Base-by-base conservation (phyloP, 495 filamentous ascomycete species). In the Xylaria acuta region DNA sequence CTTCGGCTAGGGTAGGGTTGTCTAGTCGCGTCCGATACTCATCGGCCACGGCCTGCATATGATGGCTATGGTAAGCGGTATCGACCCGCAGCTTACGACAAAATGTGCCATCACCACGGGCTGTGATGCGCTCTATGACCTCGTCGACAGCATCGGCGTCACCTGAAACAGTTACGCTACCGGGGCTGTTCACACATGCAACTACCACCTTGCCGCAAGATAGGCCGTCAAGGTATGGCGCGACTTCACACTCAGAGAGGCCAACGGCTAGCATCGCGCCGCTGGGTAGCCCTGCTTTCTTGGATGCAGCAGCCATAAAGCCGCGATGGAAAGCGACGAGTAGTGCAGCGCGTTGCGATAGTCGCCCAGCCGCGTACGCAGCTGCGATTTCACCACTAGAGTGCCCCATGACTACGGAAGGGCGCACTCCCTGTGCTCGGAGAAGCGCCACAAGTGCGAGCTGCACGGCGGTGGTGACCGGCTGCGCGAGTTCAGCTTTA, bases 371-470 rank as follows among this genome's bases (percentile, higher is more conserved):
- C 3, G 75, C 77, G 64, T 82, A 78, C 30, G 82, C 82, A 0
- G 82, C 82, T 1, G 78, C 82, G 74, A 91, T 91, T 74, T 91
- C 89, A 2, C 89, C 89, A 72, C 85, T 88, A 0, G 89, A 91
- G 72, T 92, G 89, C 3, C 90, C 88, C 2, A 89, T 80, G 0
- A 89, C 87, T 32, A 81, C 82, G 27, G 67, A 56, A 1, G 87
- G 86, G 6, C 62, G 51, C 8, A 91, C 78, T 27, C 81, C 82
- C 78, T 85, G 87, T 30, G 75, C 78, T 12, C 67, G 65, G 2
- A 91, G 75, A 5, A 90, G 72, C 6, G 86, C 82, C 0, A 88
- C 84, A 20, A 92, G 70, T 1, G 82, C 83, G n/a, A 88, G 74
- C 67, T 88, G 86, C 0, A 88, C 38, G 32, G 81, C 82, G 7